Conservation (phyloP, 2,329 filamentous ascomycete species). For the Colletotrichum neosansevieriae region DNA sequence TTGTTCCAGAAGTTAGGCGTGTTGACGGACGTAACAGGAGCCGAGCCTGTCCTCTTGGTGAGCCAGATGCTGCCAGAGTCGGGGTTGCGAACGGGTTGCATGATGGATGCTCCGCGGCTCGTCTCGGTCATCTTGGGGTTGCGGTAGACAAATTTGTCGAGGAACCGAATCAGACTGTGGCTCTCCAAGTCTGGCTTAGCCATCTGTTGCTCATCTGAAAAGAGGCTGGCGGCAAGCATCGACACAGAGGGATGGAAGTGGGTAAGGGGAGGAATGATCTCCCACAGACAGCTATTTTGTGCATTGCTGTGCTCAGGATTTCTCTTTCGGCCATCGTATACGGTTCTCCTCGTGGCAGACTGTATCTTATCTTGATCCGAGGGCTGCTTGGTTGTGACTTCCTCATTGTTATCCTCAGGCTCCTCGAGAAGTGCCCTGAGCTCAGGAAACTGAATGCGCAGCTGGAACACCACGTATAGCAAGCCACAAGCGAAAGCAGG, state of each 20-base stretch:
- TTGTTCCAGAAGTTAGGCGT: conserved; percentile 91
- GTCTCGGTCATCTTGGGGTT: conserved; percentile 81
- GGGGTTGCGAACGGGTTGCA: conserved; percentile 84
- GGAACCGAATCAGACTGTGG: conserved; percentile 93
- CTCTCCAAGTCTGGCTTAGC: conserved; percentile 91
- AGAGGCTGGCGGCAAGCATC: conserved; percentile 80
- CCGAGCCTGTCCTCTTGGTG: conserved; percentile 60
- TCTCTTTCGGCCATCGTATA: conserved; percentile 90
- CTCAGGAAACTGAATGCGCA: conserved; percentile 83
- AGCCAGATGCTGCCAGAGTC: conserved; percentile 69
- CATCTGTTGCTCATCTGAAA: conserved; percentile 77
- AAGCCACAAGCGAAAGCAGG: conserved; percentile 93
- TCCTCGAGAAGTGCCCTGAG: conserved; percentile 83
- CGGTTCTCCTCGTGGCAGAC: conserved; percentile 5
- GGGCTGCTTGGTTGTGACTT: conserved; percentile 55
- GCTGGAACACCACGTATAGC: conserved; percentile 87
- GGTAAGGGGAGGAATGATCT: conserved; percentile 79
- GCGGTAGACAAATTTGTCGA: conserved; percentile 98
- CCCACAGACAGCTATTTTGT: conserved; percentile 94
- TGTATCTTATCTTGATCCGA: conserved; percentile 45
- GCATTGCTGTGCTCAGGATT: conserved; percentile 94
- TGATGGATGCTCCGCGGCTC: conserved; percentile 87
- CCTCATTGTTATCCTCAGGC: conserved; percentile 76
- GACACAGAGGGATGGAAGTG: conserved; percentile 96
- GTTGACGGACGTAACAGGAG: conserved; percentile 71